Evolutionary conservation across 129 eudicot species (phyloP).

Genomic region (Escallonia rubra): DNA sequence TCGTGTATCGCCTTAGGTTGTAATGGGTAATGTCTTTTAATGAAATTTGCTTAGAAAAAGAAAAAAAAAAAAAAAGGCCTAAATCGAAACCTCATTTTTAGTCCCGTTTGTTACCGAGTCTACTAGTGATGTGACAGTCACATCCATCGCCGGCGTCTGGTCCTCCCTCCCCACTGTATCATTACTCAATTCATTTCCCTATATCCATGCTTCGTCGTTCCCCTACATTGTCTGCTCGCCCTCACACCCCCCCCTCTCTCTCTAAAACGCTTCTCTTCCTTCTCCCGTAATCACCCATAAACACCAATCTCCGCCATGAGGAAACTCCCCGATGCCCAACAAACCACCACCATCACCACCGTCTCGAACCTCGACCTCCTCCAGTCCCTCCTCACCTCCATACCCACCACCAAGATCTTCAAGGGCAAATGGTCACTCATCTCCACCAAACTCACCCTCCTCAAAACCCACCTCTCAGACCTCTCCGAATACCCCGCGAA

Average conservation of each 20-base stretch:
- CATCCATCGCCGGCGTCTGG: no score
- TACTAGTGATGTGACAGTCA: no score
- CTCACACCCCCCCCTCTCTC: not conserved
- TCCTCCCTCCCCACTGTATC: no score
- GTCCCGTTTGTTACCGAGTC: no score
- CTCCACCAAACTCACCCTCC: conserved; percentile 48
- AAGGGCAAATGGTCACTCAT: conserved; percentile 71
- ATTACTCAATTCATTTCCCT: not conserved
- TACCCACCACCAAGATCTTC: conserved; percentile 43
- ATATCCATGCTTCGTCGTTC: conserved; percentile 7
- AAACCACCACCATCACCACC: conserved; percentile 26
- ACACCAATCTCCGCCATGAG: conserved; percentile 30
- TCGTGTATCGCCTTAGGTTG: no score
- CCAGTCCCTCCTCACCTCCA: conserved; percentile 39
- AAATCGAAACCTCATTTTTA: no score
- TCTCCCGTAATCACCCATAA: not conserved
- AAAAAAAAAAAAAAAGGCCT: no score
- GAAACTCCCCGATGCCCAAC: conserved; percentile 33
- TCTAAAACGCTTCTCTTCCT: conserved; percentile 10
- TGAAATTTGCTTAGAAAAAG: no score
- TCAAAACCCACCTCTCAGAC: conserved; percentile 47
- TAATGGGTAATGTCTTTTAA: no score
- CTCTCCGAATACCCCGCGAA: conserved; percentile 32
- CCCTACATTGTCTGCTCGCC: not conserved
- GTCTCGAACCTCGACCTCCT: conserved; percentile 24